A percentile compares a stretch with the other conserved stretches of the same genome.
Evolutionary conservation across 1,284 basidiomycete species (phyloP).

Genomic region (Earliella scabrosa): DNA sequence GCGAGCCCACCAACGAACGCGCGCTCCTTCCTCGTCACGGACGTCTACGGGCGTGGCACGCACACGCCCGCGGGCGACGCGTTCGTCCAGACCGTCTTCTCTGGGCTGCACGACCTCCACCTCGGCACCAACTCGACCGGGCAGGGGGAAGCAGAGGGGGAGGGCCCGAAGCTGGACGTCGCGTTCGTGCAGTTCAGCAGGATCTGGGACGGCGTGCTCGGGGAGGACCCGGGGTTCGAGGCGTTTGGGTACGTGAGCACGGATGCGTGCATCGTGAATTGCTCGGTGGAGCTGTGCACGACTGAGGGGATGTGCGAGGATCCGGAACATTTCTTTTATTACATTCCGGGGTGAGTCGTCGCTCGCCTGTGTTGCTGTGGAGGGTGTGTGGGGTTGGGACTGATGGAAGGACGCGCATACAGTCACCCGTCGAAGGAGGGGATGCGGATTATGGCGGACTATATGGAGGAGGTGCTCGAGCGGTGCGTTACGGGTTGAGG

Average conservation of each 20-base stretch:
- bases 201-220: constrained; percentile 38
- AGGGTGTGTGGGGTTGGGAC: too few species aligned
- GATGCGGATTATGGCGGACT: constrained; percentile 51
- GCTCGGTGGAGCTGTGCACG: constrained; percentile 22
- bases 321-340: constrained; percentile 54
- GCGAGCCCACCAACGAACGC: constrained; percentile 33
- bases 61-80: constrained; percentile 34
- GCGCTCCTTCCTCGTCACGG: constrained; percentile 36
- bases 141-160: neutral
- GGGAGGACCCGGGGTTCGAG: constrained; percentile 31
- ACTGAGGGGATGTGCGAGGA: constrained; percentile 37
- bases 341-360: constrained; percentile 47
- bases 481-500: constrained; percentile 10
- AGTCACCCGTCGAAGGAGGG: constrained; percentile 49
- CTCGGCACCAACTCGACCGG: constrained; percentile 16
- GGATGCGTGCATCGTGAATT: constrained; percentile 30
- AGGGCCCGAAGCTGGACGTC: constrained; percentile 21
- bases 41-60: constrained; percentile 37
- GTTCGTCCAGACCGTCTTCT: constrained; percentile 35
- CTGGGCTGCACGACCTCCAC: constrained; percentile 29
- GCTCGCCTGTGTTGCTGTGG: neutral
- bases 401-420: neutral
- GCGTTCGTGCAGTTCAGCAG: constrained; percentile 35
- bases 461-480: constrained; percentile 44
- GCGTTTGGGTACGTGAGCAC: constrained; percentile 40